phyloP scores from a whole-genome alignment of 176 grass and related monocot genomes.

The Coix lacrymajobi region DNA sequence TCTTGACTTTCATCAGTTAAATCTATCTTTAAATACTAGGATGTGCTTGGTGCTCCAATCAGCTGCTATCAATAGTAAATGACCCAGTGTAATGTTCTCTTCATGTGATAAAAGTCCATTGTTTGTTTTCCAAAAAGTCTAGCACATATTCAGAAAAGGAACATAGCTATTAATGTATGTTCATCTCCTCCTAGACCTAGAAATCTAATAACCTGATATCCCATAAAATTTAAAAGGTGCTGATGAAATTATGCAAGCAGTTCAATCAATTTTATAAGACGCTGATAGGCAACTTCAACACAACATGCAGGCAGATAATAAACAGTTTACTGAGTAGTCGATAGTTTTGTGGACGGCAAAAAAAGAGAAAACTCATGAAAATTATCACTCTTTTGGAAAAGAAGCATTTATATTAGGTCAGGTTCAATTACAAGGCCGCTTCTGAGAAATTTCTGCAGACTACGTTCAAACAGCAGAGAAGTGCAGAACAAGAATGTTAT shows the following conservation, averaged over 20 bases:
- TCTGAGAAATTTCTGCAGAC: background rate
- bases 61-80: background rate
- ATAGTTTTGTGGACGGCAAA: background rate
- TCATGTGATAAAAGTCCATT: background rate
- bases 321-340: background rate
- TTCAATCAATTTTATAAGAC: background rate
- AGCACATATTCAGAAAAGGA: background rate
- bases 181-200: constrained; percentile 1
- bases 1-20: background rate
- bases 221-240: background rate
- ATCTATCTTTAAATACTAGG: background rate
- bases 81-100: background rate
- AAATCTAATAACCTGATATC: background rate
- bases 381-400: background rate
- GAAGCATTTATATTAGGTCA: background rate
- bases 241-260: background rate
- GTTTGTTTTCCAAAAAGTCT: background rate
- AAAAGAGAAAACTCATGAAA: background rate
- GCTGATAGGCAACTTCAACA: background rate
- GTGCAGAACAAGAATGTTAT: background rate
- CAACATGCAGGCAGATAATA: background rate
- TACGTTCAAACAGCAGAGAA: background rate
- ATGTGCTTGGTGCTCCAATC: background rate
- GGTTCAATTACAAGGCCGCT: background rate
- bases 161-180: background rate